phyloP scores from a whole-genome alignment of 2,329 filamentous ascomycete genomes.

The Colletotrichum camelliae region DNA sequence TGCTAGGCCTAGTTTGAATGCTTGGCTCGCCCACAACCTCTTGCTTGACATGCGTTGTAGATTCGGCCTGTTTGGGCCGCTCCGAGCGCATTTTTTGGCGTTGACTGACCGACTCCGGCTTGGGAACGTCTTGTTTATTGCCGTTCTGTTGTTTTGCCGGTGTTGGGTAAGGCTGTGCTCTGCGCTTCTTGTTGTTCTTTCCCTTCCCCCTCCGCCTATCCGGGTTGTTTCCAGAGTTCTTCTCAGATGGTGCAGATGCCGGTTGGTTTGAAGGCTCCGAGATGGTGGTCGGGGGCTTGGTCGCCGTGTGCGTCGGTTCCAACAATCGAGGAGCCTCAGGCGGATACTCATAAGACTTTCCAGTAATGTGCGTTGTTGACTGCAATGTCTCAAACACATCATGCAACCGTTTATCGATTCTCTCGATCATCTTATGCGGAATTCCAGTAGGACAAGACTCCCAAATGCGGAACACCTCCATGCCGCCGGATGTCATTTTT shows the following conservation, averaged over 20 bases:
- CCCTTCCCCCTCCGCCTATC: background rate
- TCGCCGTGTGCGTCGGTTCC: accelerated
- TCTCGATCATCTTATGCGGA: background rate
- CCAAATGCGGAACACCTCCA: background rate
- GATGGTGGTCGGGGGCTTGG: accelerated
- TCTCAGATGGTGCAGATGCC: background rate
- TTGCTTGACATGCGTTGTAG: background rate
- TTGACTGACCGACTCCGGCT: too few species aligned
- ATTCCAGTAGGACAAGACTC: background rate
- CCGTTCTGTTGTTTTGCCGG: background rate
- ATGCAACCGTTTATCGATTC: background rate
- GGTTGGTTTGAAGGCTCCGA: background rate
- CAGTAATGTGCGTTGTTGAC: background rate
- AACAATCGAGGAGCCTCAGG: too few species aligned
- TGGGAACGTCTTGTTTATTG: background rate
- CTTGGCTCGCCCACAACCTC: background rate
- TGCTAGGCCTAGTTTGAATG: background rate
- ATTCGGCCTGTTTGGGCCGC: background rate
- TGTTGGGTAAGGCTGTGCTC: background rate
- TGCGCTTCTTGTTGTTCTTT: background rate
- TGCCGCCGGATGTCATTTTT: background rate
- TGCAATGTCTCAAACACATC: background rate
- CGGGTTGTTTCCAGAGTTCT: background rate
- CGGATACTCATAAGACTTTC: background rate
- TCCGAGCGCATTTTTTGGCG: background rate